phyloP scores from a whole-genome alignment of 768 basidiomycete species.

The Baorangia bicolor region DNA sequence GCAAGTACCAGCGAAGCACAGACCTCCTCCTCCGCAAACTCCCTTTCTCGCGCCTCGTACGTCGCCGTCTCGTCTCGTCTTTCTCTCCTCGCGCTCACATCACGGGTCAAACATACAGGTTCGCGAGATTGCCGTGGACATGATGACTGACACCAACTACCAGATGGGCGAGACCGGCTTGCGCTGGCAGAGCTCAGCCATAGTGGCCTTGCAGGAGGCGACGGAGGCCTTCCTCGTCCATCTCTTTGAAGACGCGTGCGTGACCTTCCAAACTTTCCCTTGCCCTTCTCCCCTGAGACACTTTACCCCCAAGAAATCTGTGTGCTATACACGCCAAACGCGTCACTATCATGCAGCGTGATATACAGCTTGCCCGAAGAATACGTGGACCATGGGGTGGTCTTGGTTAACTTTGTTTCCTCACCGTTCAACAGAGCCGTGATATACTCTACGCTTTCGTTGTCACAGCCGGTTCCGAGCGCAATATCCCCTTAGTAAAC shows the following conservation, averaged over 20 bases:
- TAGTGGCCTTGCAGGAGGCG: conserved; percentile 94
- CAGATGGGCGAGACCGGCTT: conserved; percentile 58
- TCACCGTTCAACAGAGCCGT: not conserved
- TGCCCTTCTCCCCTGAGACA: not conserved
- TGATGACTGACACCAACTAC: conserved; percentile 74
- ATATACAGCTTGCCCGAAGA: conserved; percentile 93
- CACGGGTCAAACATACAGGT: conserved; percentile 53
- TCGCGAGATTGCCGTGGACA: conserved; percentile 89
- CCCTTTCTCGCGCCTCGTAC: conserved; percentile 88
- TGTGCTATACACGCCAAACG: conserved; percentile 98
- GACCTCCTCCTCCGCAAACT: conserved; percentile 85
- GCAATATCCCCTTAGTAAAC: not conserved
- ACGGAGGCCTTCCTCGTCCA: conserved; percentile 95
- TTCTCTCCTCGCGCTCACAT: not conserved
- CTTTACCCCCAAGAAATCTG: conserved; percentile 62
- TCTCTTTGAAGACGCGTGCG: conserved; percentile 97
- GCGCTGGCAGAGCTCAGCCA: conserved; percentile 94
- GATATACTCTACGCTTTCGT: not conserved
- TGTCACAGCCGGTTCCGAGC: not conserved
- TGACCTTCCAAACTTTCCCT: conserved; percentile 23
- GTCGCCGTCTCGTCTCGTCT: conserved; percentile 31
- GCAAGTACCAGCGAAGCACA: conserved; percentile 92
- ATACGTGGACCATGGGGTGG: conserved; percentile 91
- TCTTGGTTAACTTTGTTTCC: conserved; percentile 43
- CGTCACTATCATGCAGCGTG: conserved; percentile 96